A percentile compares a stretch with the other conserved stretches of the same genome.
Evolutionary conservation across 2,329 filamentous ascomycete genomes (phyloP).

Genomic region (Tolypocladium inflatum): DNA sequence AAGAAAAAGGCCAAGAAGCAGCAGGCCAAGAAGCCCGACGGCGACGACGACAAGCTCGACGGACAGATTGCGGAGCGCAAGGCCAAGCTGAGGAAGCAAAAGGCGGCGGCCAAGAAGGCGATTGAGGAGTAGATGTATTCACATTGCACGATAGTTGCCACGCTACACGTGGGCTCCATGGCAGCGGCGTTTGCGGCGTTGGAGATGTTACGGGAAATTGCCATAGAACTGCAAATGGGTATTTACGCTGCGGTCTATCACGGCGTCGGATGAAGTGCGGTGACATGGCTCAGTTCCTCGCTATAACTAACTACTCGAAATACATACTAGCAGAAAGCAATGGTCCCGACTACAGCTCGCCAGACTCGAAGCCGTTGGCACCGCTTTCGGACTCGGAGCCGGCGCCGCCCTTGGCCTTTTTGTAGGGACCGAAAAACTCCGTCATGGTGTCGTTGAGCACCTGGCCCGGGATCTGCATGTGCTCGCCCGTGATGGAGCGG

Average conservation of each 20-base stretch:
- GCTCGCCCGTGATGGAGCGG: conserved; percentile 60
- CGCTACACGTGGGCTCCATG: conserved; percentile 5
- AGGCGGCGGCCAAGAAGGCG: conserved; percentile 44
- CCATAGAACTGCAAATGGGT: neutral
- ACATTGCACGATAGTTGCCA: neutral
- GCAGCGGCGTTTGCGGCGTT: conserved; percentile 24
- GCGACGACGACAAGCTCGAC: conserved; percentile 43
- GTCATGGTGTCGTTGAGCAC: conserved; percentile 56
- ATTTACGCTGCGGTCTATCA: neutral
- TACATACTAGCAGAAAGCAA: neutral
- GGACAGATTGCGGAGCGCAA: conserved; percentile 52
- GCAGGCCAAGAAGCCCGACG: conserved; percentile 26
- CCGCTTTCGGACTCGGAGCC: conserved; percentile 20
- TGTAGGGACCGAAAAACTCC: conserved; percentile 53
- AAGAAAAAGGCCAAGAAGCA: conserved; percentile 29
- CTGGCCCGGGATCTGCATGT: conserved; percentile 71
- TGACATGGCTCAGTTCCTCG: neutral
- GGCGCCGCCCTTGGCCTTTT: conserved; percentile 19
- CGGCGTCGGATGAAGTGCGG: neutral
- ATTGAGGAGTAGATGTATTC: conserved; percentile 26
- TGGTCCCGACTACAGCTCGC: conserved; percentile 25
- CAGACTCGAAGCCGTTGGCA: conserved; percentile 14
- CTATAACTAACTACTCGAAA: neutral
- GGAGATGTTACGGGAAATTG: conserved; percentile 6
- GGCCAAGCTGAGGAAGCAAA: conserved; percentile 47